These are phyloP conservation scores for Boechera divaricarpa DNA, from an alignment of 345 rosid genomes.

Conservation along the genomic window DNA sequence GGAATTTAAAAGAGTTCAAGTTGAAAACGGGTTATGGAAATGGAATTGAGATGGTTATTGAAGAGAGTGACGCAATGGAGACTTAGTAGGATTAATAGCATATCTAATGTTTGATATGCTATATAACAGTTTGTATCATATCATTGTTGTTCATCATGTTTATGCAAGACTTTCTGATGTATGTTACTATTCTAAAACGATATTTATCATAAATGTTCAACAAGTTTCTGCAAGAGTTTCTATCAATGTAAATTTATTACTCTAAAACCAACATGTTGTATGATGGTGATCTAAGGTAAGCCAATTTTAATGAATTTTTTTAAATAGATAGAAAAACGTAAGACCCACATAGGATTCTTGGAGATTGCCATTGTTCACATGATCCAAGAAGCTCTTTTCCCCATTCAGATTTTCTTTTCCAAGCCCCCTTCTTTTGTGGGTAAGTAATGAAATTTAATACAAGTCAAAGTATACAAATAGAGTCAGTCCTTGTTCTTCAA, in stretches of 20 bases:
- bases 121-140: slow-evolving; percentile 9
- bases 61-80: slow-evolving; percentile 38
- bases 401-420: slow-evolving; percentile 44
- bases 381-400: slow-evolving; percentile 46
- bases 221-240: slow-evolving; percentile 20
- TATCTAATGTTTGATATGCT: slow-evolving; percentile 26
- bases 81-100: slow-evolving; percentile 23
- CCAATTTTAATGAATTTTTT: background rate
- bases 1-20: slow-evolving; percentile 50
- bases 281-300: background rate
- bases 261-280: background rate
- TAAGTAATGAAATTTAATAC: slow-evolving; percentile 11
- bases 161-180: slow-evolving; percentile 12
- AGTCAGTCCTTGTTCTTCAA: slow-evolving; percentile 28
- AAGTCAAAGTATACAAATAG: slow-evolving; percentile 35
- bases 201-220: background rate
- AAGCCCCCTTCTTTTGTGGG: slow-evolving; percentile 13
- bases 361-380: slow-evolving; percentile 36
- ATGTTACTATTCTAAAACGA: slow-evolving; percentile 1
- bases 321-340: background rate
- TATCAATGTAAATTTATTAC: background rate
- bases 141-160: slow-evolving; percentile 10
- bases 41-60: slow-evolving; percentile 21
- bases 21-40: slow-evolving; percentile 24
- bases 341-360: slow-evolving; percentile 35